These are phyloP conservation scores for Casaregolazyma lundiana DNA, from an alignment of 1,139 yeast species.

Conservation along the genomic window DNA sequence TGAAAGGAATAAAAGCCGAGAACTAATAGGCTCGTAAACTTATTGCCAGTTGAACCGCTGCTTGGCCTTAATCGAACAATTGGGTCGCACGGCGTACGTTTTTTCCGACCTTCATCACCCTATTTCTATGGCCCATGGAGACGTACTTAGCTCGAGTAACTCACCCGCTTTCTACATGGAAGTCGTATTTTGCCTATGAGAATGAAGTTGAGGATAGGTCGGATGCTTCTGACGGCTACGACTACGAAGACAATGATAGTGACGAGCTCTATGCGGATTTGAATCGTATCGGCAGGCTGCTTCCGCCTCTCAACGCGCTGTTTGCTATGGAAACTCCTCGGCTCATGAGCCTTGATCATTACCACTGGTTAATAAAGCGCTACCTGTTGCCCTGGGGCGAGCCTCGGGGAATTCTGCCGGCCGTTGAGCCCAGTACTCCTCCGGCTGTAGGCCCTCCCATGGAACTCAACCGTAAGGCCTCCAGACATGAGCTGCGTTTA, in stretches of 20 bases:
- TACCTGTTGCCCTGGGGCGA: slow-evolving; percentile 34
- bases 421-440: slow-evolving; percentile 44
- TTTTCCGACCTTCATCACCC: neutral
- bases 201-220: neutral
- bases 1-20: no score
- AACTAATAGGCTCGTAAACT: no score
- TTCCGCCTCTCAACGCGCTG: slow-evolving; percentile 20
- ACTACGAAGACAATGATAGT: slow-evolving; percentile 19
- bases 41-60: no score
- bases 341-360: slow-evolving; percentile 23
- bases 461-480: slow-evolving; percentile 33
- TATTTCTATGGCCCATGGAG: slow-evolving; percentile 3
- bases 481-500: slow-evolving; percentile 7
- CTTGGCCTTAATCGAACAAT: no score
- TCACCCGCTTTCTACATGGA: slow-evolving; percentile 3
- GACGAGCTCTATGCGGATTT: slow-evolving; percentile 28
- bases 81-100: no score
- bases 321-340: slow-evolving; percentile 12
- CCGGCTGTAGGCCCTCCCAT: slow-evolving; percentile 51
- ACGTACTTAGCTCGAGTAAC: slow-evolving; percentile 3
- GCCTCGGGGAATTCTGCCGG: slow-evolving; percentile 53
- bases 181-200: neutral
- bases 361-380: slow-evolving; percentile 24
- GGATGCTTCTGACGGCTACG: slow-evolving; percentile 8
- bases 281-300: slow-evolving; percentile 31